Evolutionary conservation across 2,329 filamentous ascomycete genomes (phyloP).

Genomic region (Lomentospora prolificans): DNA sequence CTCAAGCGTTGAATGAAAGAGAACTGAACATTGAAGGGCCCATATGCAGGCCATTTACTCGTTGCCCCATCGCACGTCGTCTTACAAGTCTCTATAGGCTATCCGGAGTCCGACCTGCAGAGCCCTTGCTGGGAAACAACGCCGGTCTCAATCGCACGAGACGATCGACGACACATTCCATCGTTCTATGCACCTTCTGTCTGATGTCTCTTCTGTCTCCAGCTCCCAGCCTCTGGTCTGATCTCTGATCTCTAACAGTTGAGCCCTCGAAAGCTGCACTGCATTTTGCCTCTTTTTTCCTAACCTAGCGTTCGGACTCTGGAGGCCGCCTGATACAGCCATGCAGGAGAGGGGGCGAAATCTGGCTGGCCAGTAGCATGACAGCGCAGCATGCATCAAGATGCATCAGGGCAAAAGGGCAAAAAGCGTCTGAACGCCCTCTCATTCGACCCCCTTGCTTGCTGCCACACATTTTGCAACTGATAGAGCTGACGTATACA

Average conservation of each 20-base stretch:
- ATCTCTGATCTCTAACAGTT: neutral
- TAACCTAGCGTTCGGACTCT: neutral
- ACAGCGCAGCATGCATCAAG: conserved; percentile 3
- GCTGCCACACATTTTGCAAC: neutral
- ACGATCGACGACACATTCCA: neutral
- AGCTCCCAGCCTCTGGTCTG: neutral
- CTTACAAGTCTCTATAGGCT: conserved; percentile 2
- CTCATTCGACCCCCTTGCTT: neutral
- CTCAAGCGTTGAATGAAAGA: too few relatives aligned
- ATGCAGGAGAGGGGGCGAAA: conserved; percentile 1
- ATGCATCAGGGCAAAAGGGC: conserved; percentile 2
- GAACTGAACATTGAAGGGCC: too few relatives aligned
- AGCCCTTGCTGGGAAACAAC: neutral
- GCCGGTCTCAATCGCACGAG: neutral
- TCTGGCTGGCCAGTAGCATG: neutral
- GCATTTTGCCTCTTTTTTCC: neutral
- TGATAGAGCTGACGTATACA: neutral
- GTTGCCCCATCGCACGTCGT: neutral
- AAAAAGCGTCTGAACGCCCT: neutral
- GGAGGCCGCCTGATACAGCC: neutral
- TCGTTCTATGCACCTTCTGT: neutral
- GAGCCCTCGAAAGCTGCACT: neutral
- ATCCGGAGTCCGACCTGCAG: conserved; percentile 1
- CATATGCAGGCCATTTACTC: conserved; percentile 1
- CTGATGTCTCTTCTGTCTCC: neutral